These are phyloP conservation scores for Phytopythium cucurbitacearum DNA, from an alignment of 352 stramenopile genomes.

Conservation along the genomic window DNA sequence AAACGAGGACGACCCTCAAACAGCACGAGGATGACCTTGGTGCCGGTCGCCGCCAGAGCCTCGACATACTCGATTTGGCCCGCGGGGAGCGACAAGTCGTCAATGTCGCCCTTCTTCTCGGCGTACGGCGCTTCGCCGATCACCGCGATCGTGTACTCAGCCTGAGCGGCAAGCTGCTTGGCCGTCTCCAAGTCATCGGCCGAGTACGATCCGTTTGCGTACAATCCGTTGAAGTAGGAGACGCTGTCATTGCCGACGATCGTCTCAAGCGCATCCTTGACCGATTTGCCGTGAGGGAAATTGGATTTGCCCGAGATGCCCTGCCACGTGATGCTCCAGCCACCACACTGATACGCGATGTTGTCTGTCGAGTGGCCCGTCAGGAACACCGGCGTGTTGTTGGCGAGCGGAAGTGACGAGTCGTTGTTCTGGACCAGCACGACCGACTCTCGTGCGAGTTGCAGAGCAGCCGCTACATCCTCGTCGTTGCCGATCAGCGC, in stretches of 20 bases:
- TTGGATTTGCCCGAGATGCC: slow-evolving; percentile 22
- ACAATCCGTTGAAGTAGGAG: slow-evolving; percentile 26
- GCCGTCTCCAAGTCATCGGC: slow-evolving; percentile 20
- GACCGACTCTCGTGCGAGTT: slow-evolving; percentile 45
- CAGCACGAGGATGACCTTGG: slow-evolving; percentile 68
- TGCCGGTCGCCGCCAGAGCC: slow-evolving; percentile 45
- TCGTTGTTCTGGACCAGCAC: slow-evolving; percentile 74
- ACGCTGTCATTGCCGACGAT: slow-evolving; percentile 12
- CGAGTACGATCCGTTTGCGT: slow-evolving; percentile 19
- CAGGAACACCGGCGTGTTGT: slow-evolving; percentile 40
- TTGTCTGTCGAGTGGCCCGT: slow-evolving; percentile 27
- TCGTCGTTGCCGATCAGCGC: slow-evolving; percentile 30
- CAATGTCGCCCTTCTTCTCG: slow-evolving; percentile 80
- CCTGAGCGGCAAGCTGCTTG: slow-evolving; percentile 11
- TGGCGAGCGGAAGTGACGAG: slow-evolving; percentile 33
- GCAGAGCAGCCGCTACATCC: slow-evolving; percentile 41
- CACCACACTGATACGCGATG: slow-evolving; percentile 27
- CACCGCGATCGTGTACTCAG: slow-evolving; percentile 20
- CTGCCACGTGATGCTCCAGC: slow-evolving; percentile 33
- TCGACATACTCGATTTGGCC: slow-evolving; percentile 72
- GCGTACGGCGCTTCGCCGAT: slow-evolving; percentile 33
- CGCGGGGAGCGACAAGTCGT: slow-evolving; percentile 51
- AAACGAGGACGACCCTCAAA: slow-evolving; percentile 59
- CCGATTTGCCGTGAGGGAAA: slow-evolving; percentile 27
- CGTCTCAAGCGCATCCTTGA: slow-evolving; percentile 22